Evolutionary conservation across 164 flowering plant species (phyloP).

Genomic region (Warburgia ugandensis): DNA sequence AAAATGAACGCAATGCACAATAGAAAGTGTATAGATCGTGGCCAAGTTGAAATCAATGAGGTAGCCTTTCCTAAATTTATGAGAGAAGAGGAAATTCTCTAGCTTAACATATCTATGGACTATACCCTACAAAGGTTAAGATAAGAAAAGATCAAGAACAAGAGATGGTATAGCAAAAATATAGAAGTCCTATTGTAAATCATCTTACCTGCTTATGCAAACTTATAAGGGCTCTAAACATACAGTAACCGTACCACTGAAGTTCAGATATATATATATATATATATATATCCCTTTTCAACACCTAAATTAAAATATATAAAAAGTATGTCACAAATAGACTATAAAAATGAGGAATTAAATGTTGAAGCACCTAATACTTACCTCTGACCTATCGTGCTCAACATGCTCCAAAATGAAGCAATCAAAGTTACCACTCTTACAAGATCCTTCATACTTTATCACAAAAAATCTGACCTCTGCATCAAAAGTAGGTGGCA

Average conservation of each 20-base stretch:
- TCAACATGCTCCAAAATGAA: conserved; percentile 80
- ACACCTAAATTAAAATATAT: conserved; percentile 39
- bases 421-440: conserved; percentile 54
- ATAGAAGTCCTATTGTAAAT: conserved; percentile 6
- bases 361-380: not conserved
- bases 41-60: too few relatives aligned
- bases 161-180: not conserved
- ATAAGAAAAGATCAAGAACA: not conserved
- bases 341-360: not conserved
- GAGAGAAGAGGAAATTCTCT: conserved; percentile 85
- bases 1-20: conserved; percentile 44
- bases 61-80: conserved; percentile 61
- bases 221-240: conserved; percentile 83
- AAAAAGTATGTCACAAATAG: not conserved
- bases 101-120: conserved; percentile 96
- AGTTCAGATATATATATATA: too few relatives aligned
- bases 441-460: conserved; percentile 68
- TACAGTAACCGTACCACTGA: conserved; percentile 88
- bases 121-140: conserved; percentile 47
- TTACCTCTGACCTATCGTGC: conserved; percentile 96
- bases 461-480: conserved; percentile 82
- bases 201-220: conserved; percentile 73
- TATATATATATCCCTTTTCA: conserved; percentile 74
- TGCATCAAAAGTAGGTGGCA: conserved; percentile 23
- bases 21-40: too few relatives aligned